Evolutionary conservation across 1,284 basidiomycete species (phyloP).

Genomic region (Leccinum variabile): DNA sequence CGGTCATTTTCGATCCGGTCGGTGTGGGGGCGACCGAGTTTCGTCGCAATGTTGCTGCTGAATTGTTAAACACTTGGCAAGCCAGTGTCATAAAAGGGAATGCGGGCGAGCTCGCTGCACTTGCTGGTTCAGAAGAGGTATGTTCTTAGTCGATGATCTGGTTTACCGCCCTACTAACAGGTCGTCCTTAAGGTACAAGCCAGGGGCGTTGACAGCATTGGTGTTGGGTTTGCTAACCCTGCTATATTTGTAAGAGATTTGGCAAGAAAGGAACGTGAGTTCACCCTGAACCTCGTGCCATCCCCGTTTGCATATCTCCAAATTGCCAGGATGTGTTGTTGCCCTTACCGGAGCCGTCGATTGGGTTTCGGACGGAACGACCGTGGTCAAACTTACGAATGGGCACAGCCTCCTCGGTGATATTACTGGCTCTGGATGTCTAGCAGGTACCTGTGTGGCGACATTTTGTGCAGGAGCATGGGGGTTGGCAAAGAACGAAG

Average conservation of each 20-base stretch:
- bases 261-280: constrained; percentile 75
- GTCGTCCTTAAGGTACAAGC: constrained; percentile 51
- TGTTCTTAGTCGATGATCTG: constrained; percentile 6
- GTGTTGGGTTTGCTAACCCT: constrained; percentile 76
- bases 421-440: constrained; percentile 91
- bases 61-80: constrained; percentile 84
- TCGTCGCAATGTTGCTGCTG: constrained; percentile 63
- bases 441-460: constrained; percentile 77
- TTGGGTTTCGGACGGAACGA: constrained; percentile 83
- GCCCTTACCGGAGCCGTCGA: constrained; percentile 84
- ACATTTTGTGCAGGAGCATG: constrained; percentile 76
- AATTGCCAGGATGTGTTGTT: constrained; percentile 67
- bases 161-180: background rate
- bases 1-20: constrained; percentile 92
- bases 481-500: constrained; percentile 30
- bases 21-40: constrained; percentile 85
- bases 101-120: constrained; percentile 83
- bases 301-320: background rate
- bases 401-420: constrained; percentile 75
- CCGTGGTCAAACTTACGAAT: constrained; percentile 70
- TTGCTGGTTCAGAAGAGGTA: constrained; percentile 77
- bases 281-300: background rate
- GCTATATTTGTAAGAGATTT: constrained; percentile 67
- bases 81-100: constrained; percentile 95
- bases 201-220: constrained; percentile 89